Evolutionary conservation across 2,329 filamentous ascomycete genomes (phyloP).

Genomic region (Thermoascus crustaceus): DNA sequence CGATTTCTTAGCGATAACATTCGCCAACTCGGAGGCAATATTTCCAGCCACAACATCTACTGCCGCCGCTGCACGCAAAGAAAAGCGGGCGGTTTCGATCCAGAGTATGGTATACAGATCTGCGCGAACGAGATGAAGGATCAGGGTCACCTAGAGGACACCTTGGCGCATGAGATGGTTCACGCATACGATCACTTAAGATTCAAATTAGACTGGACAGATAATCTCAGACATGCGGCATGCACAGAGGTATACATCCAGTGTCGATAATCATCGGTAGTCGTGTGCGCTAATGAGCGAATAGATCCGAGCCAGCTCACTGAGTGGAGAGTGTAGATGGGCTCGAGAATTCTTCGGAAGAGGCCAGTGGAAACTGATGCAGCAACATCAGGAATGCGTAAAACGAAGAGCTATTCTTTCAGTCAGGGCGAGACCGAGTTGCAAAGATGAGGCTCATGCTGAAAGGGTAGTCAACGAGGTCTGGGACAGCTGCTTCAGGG

Average conservation of each 20-base stretch:
- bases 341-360: conserved; percentile 74
- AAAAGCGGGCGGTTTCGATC: conserved; percentile 75
- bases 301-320: conserved; percentile 82
- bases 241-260: conserved; percentile 68
- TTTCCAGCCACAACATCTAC: conserved; percentile 67
- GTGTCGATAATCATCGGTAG: not conserved
- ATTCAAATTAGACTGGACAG: conserved; percentile 80
- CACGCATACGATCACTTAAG: conserved; percentile 90
- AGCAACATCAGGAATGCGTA: conserved; percentile 92
- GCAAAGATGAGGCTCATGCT: conserved; percentile 79
- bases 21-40: conserved; percentile 63
- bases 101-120: conserved; percentile 77
- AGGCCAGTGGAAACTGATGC: conserved; percentile 79
- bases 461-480: conserved; percentile 87
- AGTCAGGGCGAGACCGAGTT: conserved; percentile 67
- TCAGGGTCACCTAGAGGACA: conserved; percentile 79
- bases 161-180: conserved; percentile 93
- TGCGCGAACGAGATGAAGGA: conserved; percentile 87
- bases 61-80: conserved; percentile 70
- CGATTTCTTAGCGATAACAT: conserved; percentile 82
- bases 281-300: not conserved
- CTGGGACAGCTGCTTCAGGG: conserved; percentile 95
- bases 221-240: conserved; percentile 77
- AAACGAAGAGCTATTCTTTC: conserved; percentile 70
- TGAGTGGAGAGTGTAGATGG: conserved; percentile 92